A percentile compares a stretch with the other conserved stretches of the same genome.
phyloP scores from a whole-genome alignment of 345 rosid genomes.

The Linum usitatissimum region DNA sequence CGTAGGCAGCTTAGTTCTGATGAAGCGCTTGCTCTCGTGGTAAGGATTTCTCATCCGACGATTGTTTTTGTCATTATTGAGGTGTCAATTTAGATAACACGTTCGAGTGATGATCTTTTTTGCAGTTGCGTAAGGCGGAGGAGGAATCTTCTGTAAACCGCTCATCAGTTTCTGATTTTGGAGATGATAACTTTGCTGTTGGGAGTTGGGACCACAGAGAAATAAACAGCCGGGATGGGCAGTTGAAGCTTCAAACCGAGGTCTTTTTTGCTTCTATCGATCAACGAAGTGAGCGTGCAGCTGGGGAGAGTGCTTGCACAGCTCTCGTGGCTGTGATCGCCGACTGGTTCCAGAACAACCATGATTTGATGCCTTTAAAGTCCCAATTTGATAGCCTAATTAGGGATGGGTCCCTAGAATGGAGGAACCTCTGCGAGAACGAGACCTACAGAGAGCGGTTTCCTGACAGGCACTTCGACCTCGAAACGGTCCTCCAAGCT shows the following conservation, averaged over 20 bases:
- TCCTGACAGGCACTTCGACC: slow-evolving; percentile 93
- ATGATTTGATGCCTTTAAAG: slow-evolving; percentile 72
- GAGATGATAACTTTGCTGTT: slow-evolving; percentile 78
- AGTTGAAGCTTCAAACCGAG: slow-evolving; percentile 62
- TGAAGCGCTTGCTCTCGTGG: slow-evolving; percentile 44
- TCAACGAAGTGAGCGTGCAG: slow-evolving; percentile 88
- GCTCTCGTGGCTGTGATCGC: slow-evolving; percentile 93
- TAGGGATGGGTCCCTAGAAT: slow-evolving; percentile 84
- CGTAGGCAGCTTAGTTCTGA: slow-evolving; percentile 89
- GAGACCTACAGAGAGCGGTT: slow-evolving; percentile 58
- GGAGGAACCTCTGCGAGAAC: slow-evolving; percentile 87
- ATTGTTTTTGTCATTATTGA: too few relatives aligned
- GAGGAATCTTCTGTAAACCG: slow-evolving; percentile 48
- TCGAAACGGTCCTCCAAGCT: slow-evolving; percentile 87
- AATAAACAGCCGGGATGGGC: slow-evolving; percentile 75
- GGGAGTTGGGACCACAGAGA: slow-evolving; percentile 88
- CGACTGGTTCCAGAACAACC: slow-evolving; percentile 79
- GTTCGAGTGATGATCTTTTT: not conserved
- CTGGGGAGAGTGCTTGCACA: slow-evolving; percentile 94
- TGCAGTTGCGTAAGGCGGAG: slow-evolving; percentile 68
- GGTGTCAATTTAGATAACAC: too few relatives aligned
- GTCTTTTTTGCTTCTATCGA: slow-evolving; percentile 91
- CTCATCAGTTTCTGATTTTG: slow-evolving; percentile 72
- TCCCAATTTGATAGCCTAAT: slow-evolving; percentile 85
- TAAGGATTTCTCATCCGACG: slow-evolving; percentile 17